phyloP scores from a whole-genome alignment of 192 early-diverging fungal genomes.

The Thoreauomyces humboldtii region DNA sequence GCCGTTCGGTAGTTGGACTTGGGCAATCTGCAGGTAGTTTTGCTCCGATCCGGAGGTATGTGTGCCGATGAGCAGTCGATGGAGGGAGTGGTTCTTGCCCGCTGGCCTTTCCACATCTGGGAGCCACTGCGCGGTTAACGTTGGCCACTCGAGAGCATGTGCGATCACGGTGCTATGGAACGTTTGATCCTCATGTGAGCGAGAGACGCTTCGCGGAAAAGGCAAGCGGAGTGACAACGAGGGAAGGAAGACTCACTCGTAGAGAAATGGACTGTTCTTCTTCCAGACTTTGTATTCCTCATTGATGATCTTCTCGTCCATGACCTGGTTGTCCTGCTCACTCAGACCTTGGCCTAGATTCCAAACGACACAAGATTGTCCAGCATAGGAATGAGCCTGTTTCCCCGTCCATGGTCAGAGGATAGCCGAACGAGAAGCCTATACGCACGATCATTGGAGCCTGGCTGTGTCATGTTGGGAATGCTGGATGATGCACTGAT shows the following conservation, averaged over 20 bases:
- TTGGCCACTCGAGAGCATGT: constrained; percentile 99
- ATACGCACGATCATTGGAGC: too few species aligned
- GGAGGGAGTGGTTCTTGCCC: constrained; percentile 87
- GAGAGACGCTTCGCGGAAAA: too few species aligned
- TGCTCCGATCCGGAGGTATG: constrained; percentile 95
- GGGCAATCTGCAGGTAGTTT: constrained; percentile 95
- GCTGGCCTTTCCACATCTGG: constrained; percentile 89
- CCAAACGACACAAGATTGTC: too few species aligned
- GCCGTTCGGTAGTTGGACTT: constrained; percentile 81
- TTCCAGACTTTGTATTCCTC: constrained; percentile 99
- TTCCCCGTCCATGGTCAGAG: too few species aligned
- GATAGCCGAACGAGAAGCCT: too few species aligned
- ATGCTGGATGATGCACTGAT: too few species aligned
- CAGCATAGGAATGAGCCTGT: too few species aligned
- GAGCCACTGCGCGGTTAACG: constrained; percentile 96
- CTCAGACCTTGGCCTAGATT: too few species aligned
- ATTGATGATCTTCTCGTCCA: constrained; percentile 83
- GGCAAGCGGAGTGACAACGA: background rate
- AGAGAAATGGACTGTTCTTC: constrained; percentile 98
- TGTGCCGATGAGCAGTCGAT: constrained; percentile 89
- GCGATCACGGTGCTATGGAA: constrained; percentile 83
- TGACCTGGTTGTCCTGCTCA: constrained; percentile 27
- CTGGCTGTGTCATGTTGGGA: too few species aligned
- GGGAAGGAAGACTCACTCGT: constrained; percentile 60
- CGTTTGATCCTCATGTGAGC: too few species aligned